Base-by-base conservation (phyloP, 257 asterid genomes). In the Jacaranda mimosifolia region DNA sequence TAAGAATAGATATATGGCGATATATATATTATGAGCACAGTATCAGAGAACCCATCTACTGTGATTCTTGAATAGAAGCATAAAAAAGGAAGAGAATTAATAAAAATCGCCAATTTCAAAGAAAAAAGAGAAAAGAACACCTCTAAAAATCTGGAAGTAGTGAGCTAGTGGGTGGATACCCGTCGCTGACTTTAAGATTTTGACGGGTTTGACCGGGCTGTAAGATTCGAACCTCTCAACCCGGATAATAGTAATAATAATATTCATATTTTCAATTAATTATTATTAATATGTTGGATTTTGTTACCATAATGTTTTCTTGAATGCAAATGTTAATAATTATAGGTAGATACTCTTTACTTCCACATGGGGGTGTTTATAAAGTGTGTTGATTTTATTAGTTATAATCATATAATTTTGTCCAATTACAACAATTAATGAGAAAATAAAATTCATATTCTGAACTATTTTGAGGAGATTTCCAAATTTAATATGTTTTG, bases 1-100 rank as follows among this genome's bases (percentile, higher is more conserved):
- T 62, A 73, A 45, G 72, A 52, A 38, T 21, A 40, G 26, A 26
- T 53, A 21, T 59, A 62, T 46, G 46, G 36, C 21, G 18, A 35
- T 60, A 42, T 63, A 60, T 60, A 42, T 68, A 63, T 40, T 59
- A 19, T 7, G 6, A 38, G 67, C 80, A 77, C 81, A 79, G 79
- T 53, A 15, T 73, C 81, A 57, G 79, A 83, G 73, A 83, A 74
- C 63, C 76, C 84, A 53, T 79, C 56, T 63, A 36, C 81, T 72
- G 80, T 68, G 76, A 46, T 80, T 77, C 72, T 83, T 53, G 15
- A 43, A 45, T 56, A 63, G 19, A 72, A 65, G 79, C 80, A 69
- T 69, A 65, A 83, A 67, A 67, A 76, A 60, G 58, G 71, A 43
- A 39, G 17, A 46, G 58, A 63, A 69, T 62, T 70, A 40, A 19